Percentiles rank a stretch among this genome's conserved stretches.
These are phyloP conservation scores for Polyporus arcularius DNA, from an alignment of 768 basidiomycete species.

Conservation along the genomic window DNA sequence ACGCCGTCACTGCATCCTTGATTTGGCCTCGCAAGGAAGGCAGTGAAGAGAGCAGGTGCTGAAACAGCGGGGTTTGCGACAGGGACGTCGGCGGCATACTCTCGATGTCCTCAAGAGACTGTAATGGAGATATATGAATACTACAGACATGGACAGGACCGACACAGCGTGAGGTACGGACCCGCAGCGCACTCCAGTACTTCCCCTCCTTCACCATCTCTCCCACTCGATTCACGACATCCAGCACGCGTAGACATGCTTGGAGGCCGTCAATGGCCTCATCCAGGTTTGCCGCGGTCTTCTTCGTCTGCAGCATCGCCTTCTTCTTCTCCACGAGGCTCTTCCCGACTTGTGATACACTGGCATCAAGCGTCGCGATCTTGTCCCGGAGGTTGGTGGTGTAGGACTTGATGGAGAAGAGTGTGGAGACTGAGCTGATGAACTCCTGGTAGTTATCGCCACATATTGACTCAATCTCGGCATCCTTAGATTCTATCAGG, in stretches of 20 bases:
- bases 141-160: conserved; percentile 17
- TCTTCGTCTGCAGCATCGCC: conserved; percentile 83
- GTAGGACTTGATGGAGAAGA: conserved; percentile 94
- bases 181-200: conserved; percentile 96
- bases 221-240: conserved; percentile 89
- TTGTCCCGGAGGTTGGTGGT: conserved; percentile 92
- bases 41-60: conserved; percentile 86
- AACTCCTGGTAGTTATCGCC: conserved; percentile 98
- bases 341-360: conserved; percentile 85
- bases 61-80: conserved; percentile 91
- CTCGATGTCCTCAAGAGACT: conserved; percentile 96
- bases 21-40: conserved; percentile 89
- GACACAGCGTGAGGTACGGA: conserved; percentile 46
- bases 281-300: conserved; percentile 92
- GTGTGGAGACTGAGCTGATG: conserved; percentile 93
- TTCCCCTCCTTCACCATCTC: conserved; percentile 92
- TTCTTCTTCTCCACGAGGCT: conserved; percentile 94
- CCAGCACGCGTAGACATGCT: conserved; percentile 87
- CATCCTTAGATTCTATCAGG: conserved; percentile 93
- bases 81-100: conserved; percentile 86
- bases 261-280: conserved; percentile 96
- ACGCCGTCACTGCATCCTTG: conserved; percentile 91
- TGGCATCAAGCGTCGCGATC: conserved; percentile 85
- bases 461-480: conserved; percentile 95
- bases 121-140: conserved; percentile 30